phyloP scores from a whole-genome alignment of 2,329 filamentous ascomycete species.

The Myriangium duriaei region DNA sequence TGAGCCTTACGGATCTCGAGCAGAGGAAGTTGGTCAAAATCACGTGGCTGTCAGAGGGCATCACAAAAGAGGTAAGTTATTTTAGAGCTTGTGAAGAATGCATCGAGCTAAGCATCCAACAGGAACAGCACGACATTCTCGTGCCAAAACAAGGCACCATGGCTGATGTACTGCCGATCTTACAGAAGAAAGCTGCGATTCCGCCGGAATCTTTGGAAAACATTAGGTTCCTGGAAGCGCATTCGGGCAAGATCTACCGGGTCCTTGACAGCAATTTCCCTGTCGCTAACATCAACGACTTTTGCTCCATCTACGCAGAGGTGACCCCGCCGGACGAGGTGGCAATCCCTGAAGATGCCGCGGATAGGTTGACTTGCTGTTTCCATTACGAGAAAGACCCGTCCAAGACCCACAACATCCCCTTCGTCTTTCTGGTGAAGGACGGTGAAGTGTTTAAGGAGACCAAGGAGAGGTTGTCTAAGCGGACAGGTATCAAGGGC shows the following conservation, averaged over 20 bases:
- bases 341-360: constrained; percentile 42
- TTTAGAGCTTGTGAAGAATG: neutral
- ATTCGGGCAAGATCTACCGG: constrained; percentile 72
- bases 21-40: constrained; percentile 81
- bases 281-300: constrained; percentile 78
- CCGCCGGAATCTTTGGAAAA: constrained; percentile 61
- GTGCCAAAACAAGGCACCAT: constrained; percentile 78
- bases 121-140: constrained; percentile 71
- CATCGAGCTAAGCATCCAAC: constrained; percentile 8
- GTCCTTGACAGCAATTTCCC: constrained; percentile 57
- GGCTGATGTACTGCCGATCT: constrained; percentile 59
- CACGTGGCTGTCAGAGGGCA: constrained; percentile 75
- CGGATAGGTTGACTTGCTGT: constrained; percentile 58
- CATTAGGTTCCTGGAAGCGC: constrained; percentile 71
- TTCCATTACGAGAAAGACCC: constrained; percentile 92
- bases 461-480: constrained; percentile 87
- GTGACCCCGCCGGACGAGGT: constrained; percentile 58
- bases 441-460: constrained; percentile 80
- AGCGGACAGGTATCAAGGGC: constrained; percentile 86
- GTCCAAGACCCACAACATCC: constrained; percentile 70
- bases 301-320: constrained; percentile 69
- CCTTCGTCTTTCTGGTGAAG: constrained; percentile 80
- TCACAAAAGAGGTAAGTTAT: constrained; percentile 66
- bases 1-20: constrained; percentile 84
- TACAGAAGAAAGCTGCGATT: constrained; percentile 72